A percentile compares a stretch with the other conserved stretches of the same genome.
phyloP scores from a whole-genome alignment of 306 rosid genomes.

The Cucurbita ficifolia region DNA sequence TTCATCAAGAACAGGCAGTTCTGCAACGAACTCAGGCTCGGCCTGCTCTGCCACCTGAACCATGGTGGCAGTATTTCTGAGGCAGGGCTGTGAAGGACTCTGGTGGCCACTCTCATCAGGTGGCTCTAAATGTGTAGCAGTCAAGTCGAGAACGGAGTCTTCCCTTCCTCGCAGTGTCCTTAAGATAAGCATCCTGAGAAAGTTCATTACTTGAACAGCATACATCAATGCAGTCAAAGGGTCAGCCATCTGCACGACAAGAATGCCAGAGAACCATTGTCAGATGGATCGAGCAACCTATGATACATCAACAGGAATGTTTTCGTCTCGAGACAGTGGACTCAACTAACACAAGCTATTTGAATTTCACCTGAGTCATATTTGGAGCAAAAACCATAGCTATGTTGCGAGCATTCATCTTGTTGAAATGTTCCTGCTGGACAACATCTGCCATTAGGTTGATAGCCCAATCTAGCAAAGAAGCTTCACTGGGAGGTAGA shows the following conservation, averaged over 20 bases:
- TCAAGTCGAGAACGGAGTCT: slow-evolving; percentile 32
- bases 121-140: slow-evolving; percentile 29
- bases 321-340: not conserved
- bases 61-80: slow-evolving; percentile 17
- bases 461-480: slow-evolving; percentile 83
- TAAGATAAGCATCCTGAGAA: slow-evolving; percentile 53
- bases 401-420: slow-evolving; percentile 76
- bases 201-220: slow-evolving; percentile 89
- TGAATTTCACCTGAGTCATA: slow-evolving; percentile 65
- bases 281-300: not conserved
- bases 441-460: slow-evolving; percentile 93
- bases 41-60: slow-evolving; percentile 24
- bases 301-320: not conserved
- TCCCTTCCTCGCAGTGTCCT: slow-evolving; percentile 49
- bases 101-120: slow-evolving; percentile 36
- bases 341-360: not conserved
- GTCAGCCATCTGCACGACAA: slow-evolving; percentile 65
- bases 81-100: slow-evolving; percentile 27
- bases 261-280: not conserved
- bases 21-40: slow-evolving; percentile 4
- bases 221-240: slow-evolving; percentile 79
- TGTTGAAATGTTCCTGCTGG: slow-evolving; percentile 56
- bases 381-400: slow-evolving; percentile 98
- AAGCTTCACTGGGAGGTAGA: slow-evolving; percentile 59
- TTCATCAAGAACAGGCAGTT: slow-evolving; percentile 22